Evolutionary conservation across 257 asterid species (phyloP).

Genomic region (Echites panduratus): DNA sequence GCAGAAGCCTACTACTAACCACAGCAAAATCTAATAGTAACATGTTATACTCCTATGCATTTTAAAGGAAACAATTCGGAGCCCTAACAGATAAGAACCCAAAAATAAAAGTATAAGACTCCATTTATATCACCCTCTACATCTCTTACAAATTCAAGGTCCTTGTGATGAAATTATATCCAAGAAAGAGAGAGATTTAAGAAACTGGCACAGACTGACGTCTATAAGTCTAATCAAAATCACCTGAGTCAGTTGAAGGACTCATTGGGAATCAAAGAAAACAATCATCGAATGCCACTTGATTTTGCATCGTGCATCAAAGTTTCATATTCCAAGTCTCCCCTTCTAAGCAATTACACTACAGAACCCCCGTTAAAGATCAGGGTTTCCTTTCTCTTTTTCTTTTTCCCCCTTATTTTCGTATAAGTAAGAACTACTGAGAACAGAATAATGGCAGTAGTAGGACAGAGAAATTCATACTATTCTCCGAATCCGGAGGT

Average conservation of each 20-base stretch:
- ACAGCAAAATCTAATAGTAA: neutral
- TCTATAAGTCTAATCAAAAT: neutral
- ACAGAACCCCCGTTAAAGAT: neutral
- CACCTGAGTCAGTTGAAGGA: neutral
- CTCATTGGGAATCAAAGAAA: neutral
- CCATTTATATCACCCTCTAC: neutral
- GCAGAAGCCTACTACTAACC: neutral
- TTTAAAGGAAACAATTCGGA: neutral
- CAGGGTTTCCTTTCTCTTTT: neutral
- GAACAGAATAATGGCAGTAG: neutral
- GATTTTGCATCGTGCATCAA: neutral
- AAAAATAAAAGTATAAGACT: neutral
- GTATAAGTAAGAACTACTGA: neutral
- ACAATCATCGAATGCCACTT: neutral
- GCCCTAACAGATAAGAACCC: neutral
- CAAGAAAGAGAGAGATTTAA: neutral
- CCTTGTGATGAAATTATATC: neutral
- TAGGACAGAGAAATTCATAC: conserved; percentile 19
- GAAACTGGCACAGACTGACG: too few species aligned
- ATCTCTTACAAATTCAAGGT: neutral
- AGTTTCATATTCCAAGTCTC: neutral
- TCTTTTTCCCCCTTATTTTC: neutral
- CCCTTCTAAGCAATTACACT: neutral
- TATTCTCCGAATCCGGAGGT: conserved; percentile 46
- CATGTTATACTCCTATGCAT: neutral